These are phyloP conservation scores for Stachybotrys echinatus DNA, from an alignment of 2,329 filamentous ascomycete genomes.

Conservation along the genomic window DNA sequence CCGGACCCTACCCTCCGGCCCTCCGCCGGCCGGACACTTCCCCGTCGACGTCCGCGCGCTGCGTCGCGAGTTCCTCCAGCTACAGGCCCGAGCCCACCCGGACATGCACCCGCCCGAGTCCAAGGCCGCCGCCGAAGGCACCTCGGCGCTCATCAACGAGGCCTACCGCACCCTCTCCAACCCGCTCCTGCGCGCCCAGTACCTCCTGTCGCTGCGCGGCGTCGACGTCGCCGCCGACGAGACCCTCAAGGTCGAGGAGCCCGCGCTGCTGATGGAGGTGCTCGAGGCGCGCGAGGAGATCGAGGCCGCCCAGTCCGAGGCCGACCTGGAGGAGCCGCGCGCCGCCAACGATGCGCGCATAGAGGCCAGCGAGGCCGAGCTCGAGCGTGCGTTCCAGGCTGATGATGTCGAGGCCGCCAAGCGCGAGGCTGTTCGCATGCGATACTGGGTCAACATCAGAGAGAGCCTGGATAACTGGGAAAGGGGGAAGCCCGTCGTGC, in stretches of 20 bases:
- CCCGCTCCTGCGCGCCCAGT: constrained; percentile 81
- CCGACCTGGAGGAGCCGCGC: constrained; percentile 55
- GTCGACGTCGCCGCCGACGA: constrained; percentile 80
- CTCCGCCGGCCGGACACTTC: constrained; percentile 75
- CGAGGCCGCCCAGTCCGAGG: constrained; percentile 64
- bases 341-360: constrained; percentile 66
- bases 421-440: constrained; percentile 67
- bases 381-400: constrained; percentile 60
- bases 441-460: constrained; percentile 88
- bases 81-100: constrained; percentile 74
- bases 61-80: constrained; percentile 77
- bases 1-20: constrained; percentile 66
- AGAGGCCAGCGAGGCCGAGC: constrained; percentile 49
- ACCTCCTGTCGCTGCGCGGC: constrained; percentile 69
- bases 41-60: constrained; percentile 63
- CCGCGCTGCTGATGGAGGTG: constrained; percentile 69
- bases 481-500: constrained; percentile 57
- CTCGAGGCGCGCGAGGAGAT: constrained; percentile 74
- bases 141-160: constrained; percentile 82
- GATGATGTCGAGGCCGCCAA: constrained; percentile 64
- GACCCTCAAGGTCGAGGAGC: constrained; percentile 60
- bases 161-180: constrained; percentile 81
- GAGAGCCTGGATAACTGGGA: constrained; percentile 83
- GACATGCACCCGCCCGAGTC: constrained; percentile 55
- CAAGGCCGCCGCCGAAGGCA: constrained; percentile 63